These are phyloP conservation scores for Paradendryphiella salina DNA, from an alignment of 2,329 filamentous ascomycete genomes.

Conservation along the genomic window DNA sequence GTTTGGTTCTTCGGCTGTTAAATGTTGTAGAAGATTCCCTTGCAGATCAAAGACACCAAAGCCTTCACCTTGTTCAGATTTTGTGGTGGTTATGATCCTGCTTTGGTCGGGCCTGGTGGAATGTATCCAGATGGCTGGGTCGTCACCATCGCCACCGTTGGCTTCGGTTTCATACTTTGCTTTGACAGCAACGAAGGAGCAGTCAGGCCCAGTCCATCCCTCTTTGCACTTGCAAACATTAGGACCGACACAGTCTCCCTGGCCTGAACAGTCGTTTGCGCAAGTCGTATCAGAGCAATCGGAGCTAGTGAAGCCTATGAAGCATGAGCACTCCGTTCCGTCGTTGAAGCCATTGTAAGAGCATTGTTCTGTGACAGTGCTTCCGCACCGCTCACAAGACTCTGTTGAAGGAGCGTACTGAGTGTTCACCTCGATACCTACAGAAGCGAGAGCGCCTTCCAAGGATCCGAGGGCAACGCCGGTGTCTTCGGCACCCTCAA, in stretches of 20 bases:
- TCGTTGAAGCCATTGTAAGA: slow-evolving; percentile 26
- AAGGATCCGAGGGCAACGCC: slow-evolving; percentile 33
- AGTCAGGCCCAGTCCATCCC: slow-evolving; percentile 35
- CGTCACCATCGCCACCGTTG: slow-evolving; percentile 40
- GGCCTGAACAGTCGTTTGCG: slow-evolving; percentile 32
- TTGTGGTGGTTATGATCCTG: slow-evolving; percentile 58
- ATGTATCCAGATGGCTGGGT: slow-evolving; percentile 42
- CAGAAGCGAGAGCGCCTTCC: slow-evolving; percentile 11
- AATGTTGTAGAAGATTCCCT: slow-evolving; percentile 54
- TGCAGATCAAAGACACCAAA: slow-evolving; percentile 56
- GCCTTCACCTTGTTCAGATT: slow-evolving; percentile 55
- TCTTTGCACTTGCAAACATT: slow-evolving; percentile 34
- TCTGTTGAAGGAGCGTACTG: slow-evolving; percentile 23
- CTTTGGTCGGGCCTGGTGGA: slow-evolving; percentile 47
- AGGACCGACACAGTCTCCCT: slow-evolving; percentile 32
- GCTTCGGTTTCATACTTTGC: slow-evolving; percentile 41
- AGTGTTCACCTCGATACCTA: slow-evolving; percentile 26
- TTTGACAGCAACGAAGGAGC: slow-evolving; percentile 35
- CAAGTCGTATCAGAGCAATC: slow-evolving; percentile 29
- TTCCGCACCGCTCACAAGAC: slow-evolving; percentile 24
- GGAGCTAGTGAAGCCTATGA: slow-evolving; percentile 30
- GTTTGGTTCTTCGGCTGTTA: slow-evolving; percentile 55
- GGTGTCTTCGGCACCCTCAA: slow-evolving; percentile 31
- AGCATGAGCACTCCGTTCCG: slow-evolving; percentile 25
- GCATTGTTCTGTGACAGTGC: slow-evolving; percentile 21